Percentiles rank a stretch among this genome's conserved stretches.
Evolutionary conservation across 2,329 filamentous ascomycete genomes (phyloP).

Genomic region (Aureobasidium namibiae): DNA sequence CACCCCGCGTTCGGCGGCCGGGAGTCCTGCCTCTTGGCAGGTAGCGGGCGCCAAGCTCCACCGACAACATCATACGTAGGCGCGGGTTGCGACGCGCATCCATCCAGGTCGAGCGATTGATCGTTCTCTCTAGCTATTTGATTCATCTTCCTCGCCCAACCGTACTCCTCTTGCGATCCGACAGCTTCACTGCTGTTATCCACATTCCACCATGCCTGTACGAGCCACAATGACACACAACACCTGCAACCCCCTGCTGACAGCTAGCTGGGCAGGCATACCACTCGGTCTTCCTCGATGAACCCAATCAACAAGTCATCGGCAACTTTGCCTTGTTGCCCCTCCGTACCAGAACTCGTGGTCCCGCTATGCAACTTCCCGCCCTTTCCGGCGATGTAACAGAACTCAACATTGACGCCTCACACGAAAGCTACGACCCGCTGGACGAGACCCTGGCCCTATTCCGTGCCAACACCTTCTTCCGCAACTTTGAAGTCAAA

Average conservation of each 20-base stretch:
- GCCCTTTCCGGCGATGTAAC: slow-evolving; percentile 45
- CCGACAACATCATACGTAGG: slow-evolving; percentile 4
- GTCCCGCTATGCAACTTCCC: slow-evolving; percentile 83
- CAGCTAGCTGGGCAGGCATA: slow-evolving; percentile 59
- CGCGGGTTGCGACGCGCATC: background rate
- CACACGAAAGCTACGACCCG: slow-evolving; percentile 90
- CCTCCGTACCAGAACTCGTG: slow-evolving; percentile 86
- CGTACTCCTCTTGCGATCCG: background rate
- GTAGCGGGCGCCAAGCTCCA: background rate
- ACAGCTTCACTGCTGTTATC: background rate
- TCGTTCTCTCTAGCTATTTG: background rate
- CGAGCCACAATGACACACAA: background rate
- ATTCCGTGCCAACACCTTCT: slow-evolving; percentile 97
- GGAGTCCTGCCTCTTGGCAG: slow-evolving; percentile 1
- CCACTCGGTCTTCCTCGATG: slow-evolving; percentile 91
- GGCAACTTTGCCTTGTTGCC: slow-evolving; percentile 93
- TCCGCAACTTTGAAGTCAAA: slow-evolving; percentile 99
- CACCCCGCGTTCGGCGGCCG: slow-evolving; percentile 8
- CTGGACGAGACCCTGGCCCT: slow-evolving; percentile 87
- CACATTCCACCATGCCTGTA: background rate
- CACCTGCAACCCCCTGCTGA: slow-evolving; percentile 11
- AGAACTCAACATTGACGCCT: slow-evolving; percentile 59
- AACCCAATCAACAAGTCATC: slow-evolving; percentile 60
- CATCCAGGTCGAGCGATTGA: background rate
- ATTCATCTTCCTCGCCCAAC: background rate